Conservation (phyloP, 176 grass and related monocot species). For the Typha latifolia region DNA sequence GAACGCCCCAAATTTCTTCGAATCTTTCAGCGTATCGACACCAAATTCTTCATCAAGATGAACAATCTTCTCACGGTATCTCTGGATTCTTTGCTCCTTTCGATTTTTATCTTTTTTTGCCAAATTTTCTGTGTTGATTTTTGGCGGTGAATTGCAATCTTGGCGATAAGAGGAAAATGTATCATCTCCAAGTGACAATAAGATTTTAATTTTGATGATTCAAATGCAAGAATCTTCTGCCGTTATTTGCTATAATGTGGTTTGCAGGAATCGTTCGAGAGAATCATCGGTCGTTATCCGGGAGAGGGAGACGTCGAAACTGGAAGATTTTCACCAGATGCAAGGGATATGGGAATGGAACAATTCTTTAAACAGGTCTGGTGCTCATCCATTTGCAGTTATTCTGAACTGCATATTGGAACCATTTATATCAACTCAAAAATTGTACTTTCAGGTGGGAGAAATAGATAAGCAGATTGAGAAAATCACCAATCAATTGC, state of each 20-base stretch:
- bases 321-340: slow-evolving; percentile 10
- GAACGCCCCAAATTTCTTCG: slow-evolving; percentile 5
- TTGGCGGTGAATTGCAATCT: not conserved
- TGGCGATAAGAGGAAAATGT: not conserved
- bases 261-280: slow-evolving; percentile 43
- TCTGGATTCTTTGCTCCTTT: not conserved
- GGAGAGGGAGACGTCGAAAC: slow-evolving; percentile 23
- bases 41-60: slow-evolving; percentile 13
- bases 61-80: slow-evolving; percentile 42
- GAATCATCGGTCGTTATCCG: slow-evolving; percentile 30
- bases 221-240: not conserved
- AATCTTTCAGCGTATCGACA: not conserved
- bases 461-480: slow-evolving; percentile 39
- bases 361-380: slow-evolving; percentile 39
- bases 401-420: not conserved
- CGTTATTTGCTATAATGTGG: not conserved
- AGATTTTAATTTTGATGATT: not conserved
- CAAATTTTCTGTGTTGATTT: not conserved
- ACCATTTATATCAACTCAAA: no score
- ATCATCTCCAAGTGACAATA: not conserved
- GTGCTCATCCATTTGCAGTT: not conserved
- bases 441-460: slow-evolving; percentile 20
- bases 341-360: slow-evolving; percentile 28
- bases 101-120: not conserved
- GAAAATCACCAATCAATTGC: slow-evolving; percentile 16